Evolutionary conservation across 78 protist species (phyloP).

Genomic region (Dictyostelium discoideum): dicty_2.7 NC_007088.5:7447001-7447500

Average conservation of each 20-base stretch:
- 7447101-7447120: conserved; percentile 52
- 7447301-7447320: background rate
- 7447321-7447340: conserved; percentile 11
- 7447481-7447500: background rate
- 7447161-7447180: conserved; percentile 42
- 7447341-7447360: conserved; percentile 5
- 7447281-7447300: background rate
- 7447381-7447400: no score
- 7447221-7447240: background rate
- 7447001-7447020: conserved; percentile 67
- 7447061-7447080: conserved; percentile 17
- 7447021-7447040: conserved; percentile 54
- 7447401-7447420: background rate
- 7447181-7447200: conserved; percentile 6
- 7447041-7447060: conserved; percentile 47
- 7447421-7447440: background rate
- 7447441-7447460: no score
- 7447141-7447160: conserved; percentile 6
- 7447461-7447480: background rate
- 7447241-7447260: background rate
- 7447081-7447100: conserved; percentile 58
- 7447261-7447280: no score
- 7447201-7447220: conserved; percentile 22
- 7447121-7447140: conserved; percentile 54
- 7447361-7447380: background rate